These are phyloP conservation scores for Xylaria castorea DNA, from an alignment of 495 filamentous ascomycete species.

Conservation along the genomic window DNA sequence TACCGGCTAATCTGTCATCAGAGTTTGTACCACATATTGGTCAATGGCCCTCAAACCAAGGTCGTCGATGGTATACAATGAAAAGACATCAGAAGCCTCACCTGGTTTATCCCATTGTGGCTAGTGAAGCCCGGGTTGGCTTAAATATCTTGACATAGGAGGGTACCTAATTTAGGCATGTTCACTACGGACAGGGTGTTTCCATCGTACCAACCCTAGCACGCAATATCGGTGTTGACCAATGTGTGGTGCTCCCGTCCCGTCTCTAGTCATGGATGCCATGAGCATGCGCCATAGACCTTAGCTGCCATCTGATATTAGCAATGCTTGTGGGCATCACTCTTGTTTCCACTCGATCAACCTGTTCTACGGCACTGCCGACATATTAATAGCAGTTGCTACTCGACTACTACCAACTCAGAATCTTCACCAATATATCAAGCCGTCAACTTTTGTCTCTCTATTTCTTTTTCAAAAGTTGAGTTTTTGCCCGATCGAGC, in stretches of 20 bases:
- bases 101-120: background rate
- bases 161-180: slow-evolving; percentile 37
- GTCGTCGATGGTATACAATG: background rate
- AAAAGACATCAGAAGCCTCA: background rate
- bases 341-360: background rate
- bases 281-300: background rate
- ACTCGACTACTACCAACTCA: background rate
- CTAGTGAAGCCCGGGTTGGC: slow-evolving; percentile 22
- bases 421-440: background rate
- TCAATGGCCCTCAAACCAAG: background rate
- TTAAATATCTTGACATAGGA: slow-evolving; percentile 29
- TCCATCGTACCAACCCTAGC: slow-evolving; percentile 11
- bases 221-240: slow-evolving; percentile 26
- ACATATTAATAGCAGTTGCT: slow-evolving; percentile 5
- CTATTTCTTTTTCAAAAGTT: background rate
- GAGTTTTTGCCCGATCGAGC: background rate
- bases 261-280: slow-evolving; percentile 4
- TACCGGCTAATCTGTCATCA: background rate
- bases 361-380: background rate
- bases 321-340: background rate
- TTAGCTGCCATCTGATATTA: slow-evolving; percentile 13
- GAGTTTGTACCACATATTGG: background rate
- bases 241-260: slow-evolving; percentile 20
- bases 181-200: slow-evolving; percentile 29
- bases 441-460: background rate